These are phyloP conservation scores for Zalaria sp. DNA, from an alignment of 2,329 filamentous ascomycete species.

Conservation along the genomic window DNA sequence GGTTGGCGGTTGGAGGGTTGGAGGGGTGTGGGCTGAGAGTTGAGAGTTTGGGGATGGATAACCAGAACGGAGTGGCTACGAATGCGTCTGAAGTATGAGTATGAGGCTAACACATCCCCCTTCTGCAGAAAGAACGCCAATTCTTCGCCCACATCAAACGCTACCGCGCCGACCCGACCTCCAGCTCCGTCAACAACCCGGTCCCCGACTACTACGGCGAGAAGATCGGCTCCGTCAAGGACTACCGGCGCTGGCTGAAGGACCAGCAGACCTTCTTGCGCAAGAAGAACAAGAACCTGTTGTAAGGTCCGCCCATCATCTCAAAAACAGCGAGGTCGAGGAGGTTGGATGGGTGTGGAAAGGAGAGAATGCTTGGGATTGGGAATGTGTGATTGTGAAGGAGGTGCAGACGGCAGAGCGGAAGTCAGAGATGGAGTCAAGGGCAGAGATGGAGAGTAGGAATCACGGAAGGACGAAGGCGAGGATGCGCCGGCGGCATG, in stretches of 20 bases:
- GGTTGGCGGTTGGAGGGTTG: too few species aligned
- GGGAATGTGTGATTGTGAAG: background rate
- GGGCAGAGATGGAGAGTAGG: too few species aligned
- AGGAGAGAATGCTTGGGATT: background rate
- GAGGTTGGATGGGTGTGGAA: background rate
- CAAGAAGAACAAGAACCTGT: slow-evolving; percentile 61
- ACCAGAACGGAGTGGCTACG: too few species aligned
- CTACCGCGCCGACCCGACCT: slow-evolving; percentile 79
- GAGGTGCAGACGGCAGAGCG: background rate
- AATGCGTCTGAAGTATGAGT: too few species aligned
- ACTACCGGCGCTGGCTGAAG: slow-evolving; percentile 91
- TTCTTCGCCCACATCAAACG: slow-evolving; percentile 88
- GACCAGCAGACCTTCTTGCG: slow-evolving; percentile 89
- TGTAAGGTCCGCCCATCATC: slow-evolving; percentile 24
- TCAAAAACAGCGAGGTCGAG: background rate
- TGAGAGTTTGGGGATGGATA: too few species aligned
- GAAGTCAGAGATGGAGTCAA: too few species aligned
- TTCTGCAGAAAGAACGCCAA: slow-evolving; percentile 67
- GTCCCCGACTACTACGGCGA: slow-evolving; percentile 97
- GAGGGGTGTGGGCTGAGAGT: too few species aligned
- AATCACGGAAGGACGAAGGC: too few species aligned
- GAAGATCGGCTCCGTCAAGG: slow-evolving; percentile 86
- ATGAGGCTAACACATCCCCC: too few species aligned
- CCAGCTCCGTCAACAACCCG: slow-evolving; percentile 80
- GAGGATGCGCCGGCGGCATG: too few species aligned